Evolutionary conservation across 2,329 filamentous ascomycete species (phyloP).

Genomic region (Xenoacremonium recifei): DNA sequence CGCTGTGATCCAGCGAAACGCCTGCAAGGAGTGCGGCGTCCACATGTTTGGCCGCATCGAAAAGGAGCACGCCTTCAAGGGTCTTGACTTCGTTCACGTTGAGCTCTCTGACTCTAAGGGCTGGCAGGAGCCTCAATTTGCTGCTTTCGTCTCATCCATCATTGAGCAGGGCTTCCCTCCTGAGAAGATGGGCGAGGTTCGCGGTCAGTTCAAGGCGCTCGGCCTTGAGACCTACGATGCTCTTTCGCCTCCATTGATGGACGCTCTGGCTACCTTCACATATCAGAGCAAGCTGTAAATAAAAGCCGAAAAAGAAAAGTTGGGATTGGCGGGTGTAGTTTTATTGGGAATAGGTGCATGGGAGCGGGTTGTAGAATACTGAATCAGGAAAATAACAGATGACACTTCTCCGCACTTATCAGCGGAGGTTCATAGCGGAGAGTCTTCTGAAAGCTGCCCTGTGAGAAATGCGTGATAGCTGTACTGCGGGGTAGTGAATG

Average conservation of each 20-base stretch:
- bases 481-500: no score
- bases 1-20: constrained; percentile 60
- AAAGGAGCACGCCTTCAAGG: constrained; percentile 63
- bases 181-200: constrained; percentile 52
- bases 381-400: no score
- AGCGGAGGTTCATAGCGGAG: no score
- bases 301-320: no score
- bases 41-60: constrained; percentile 66
- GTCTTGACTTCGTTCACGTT: constrained; percentile 66
- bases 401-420: no score
- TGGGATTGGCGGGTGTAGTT: no score
- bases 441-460: no score
- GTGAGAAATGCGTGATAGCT: no score
- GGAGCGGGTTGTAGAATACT: no score
- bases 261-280: constrained; percentile 55
- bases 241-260: constrained; percentile 62
- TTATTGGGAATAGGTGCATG: no score
- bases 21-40: constrained; percentile 59
- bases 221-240: constrained; percentile 64
- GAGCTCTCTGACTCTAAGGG: constrained; percentile 59
- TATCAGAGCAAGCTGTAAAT: no score
- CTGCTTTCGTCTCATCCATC: constrained; percentile 65
- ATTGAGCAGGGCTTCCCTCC: constrained; percentile 67
- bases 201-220: constrained; percentile 48
- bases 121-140: constrained; percentile 73